Evolutionary conservation across 1,284 basidiomycete species (phyloP).

Genomic region (Irpex lacteus): DNA sequence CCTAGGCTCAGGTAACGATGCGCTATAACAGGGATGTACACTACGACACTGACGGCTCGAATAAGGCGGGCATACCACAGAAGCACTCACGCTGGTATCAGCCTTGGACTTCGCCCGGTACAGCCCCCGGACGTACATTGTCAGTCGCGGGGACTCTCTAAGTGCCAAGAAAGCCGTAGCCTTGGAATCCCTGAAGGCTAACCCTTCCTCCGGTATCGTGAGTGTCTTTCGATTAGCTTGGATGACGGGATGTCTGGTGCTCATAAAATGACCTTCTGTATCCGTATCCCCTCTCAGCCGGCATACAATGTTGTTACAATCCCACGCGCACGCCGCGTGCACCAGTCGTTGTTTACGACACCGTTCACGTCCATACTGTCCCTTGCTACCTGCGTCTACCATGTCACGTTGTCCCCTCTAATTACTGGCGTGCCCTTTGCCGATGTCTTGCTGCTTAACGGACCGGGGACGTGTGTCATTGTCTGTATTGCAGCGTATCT

Average conservation of each 20-base stretch:
- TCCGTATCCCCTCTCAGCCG: conserved; percentile 12
- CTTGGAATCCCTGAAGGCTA: conserved; percentile 53
- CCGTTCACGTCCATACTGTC: conserved; percentile 63
- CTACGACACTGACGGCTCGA: conserved; percentile 4
- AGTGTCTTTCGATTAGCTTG: conserved; percentile 16
- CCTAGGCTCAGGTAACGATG: conserved; percentile 55
- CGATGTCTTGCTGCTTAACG: conserved; percentile 88
- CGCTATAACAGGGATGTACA: not conserved
- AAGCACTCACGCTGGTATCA: conserved; percentile 78
- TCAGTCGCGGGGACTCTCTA: conserved; percentile 81
- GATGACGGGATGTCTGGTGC: conserved; percentile 1
- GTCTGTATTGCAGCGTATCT: conserved; percentile 74
- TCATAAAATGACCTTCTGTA: conserved; percentile 2
- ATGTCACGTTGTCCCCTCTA: conserved; percentile 52
- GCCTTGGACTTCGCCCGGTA: conserved; percentile 79
- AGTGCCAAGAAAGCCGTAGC: conserved; percentile 70
- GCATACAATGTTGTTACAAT: conserved; percentile 60
- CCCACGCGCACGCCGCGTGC: conserved; percentile 84
- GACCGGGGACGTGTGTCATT: conserved; percentile 91
- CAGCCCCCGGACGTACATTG: conserved; percentile 75
- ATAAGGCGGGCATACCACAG: conserved; percentile 91
- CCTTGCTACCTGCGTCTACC: conserved; percentile 53
- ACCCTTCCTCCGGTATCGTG: conserved; percentile 17
- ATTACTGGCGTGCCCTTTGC: conserved; percentile 45
- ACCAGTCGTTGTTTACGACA: conserved; percentile 72